Conservation (phyloP, 1,284 basidiomycete species). For the Trichosporon ovoides region DNA sequence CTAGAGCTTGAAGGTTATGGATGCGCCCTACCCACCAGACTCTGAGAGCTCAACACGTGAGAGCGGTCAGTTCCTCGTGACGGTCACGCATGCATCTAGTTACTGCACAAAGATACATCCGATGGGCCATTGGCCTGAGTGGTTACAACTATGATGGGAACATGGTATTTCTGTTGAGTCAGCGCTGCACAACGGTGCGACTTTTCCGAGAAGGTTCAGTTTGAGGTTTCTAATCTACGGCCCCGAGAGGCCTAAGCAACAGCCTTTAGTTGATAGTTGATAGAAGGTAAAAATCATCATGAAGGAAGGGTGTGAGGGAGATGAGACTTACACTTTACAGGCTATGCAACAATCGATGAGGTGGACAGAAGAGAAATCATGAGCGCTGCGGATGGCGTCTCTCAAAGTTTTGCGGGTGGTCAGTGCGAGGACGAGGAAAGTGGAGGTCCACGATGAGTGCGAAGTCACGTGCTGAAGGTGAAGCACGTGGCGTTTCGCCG, state of each 20-base stretch:
- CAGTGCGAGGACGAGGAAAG: neutral
- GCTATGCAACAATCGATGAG: neutral
- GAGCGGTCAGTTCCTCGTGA: too few species aligned
- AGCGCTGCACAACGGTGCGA: too few species aligned
- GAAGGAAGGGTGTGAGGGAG: neutral
- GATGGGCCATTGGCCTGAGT: too few species aligned
- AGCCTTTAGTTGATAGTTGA: constrained; percentile 7
- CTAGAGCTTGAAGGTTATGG: too few species aligned
- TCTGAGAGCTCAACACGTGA: too few species aligned
- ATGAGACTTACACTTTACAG: neutral
- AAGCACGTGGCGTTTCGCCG: neutral
- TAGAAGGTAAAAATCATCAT: constrained; percentile 6
- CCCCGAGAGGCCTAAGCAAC: neutral
- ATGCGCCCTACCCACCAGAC: too few species aligned
- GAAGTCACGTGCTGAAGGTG: neutral
- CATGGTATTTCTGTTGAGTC: too few species aligned
- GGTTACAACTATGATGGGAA: too few species aligned
- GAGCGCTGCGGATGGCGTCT: neutral
- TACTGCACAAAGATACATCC: too few species aligned
- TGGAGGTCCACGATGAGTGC: neutral
- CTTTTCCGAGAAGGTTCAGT: neutral
- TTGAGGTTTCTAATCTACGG: constrained; percentile 1
- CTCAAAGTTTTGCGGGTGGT: neutral
- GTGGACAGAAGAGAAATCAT: neutral
- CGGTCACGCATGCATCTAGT: too few species aligned